Evolutionary conservation across 345 rosid genomes (phyloP), one percentile per base, ranked within the genome.

Genomic region (Streptanthus diversifolius): DNA sequence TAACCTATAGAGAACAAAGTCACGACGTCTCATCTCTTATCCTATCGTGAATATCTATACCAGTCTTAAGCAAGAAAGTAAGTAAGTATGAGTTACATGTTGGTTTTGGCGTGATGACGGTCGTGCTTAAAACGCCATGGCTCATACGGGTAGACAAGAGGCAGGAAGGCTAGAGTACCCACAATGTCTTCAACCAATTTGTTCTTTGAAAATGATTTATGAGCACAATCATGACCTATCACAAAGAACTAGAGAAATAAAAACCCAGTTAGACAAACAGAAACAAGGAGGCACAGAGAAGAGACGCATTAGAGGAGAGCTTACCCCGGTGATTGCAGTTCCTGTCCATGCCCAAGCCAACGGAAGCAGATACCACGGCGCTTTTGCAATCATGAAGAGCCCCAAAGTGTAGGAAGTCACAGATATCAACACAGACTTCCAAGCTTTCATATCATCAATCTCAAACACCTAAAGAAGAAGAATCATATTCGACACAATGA

Each of bases 261-360:
- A 47, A 61, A 27, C 13, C 22, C 53, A 71, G 11, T 53, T 57
- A 62, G 56, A 51, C 15, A 68, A 29, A 8, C 39, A 59, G 22
- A 11, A 40, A 67, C 45, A 51, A 15, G 63, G 21, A 0, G 0
- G 49, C 5, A 49, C 12, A 40, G 4, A 40, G 30, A 49, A 49
- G 54, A 58, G 17, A 40, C 29, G 41, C 22, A 30, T 10, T 21
- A 9, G 10, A 51, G 2, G 27, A 51, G 44, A 53, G 41, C 58
- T 43, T 27, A 93, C 98, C 85, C 99, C 96, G 1, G 96, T 91
- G 12, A 87, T 37, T 52, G 97, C 95, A 77, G 99, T 91, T 55
- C 97, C 98, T 39, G 97, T 91, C 95, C 97, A 93, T 6, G 93
- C 91, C 99, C 99, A 93, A 47, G 96, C 95, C 76, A 91, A 77